Base-by-base conservation (phyloP, 1,139 yeast species). In the Nakaseomyces delphensis region DNA sequence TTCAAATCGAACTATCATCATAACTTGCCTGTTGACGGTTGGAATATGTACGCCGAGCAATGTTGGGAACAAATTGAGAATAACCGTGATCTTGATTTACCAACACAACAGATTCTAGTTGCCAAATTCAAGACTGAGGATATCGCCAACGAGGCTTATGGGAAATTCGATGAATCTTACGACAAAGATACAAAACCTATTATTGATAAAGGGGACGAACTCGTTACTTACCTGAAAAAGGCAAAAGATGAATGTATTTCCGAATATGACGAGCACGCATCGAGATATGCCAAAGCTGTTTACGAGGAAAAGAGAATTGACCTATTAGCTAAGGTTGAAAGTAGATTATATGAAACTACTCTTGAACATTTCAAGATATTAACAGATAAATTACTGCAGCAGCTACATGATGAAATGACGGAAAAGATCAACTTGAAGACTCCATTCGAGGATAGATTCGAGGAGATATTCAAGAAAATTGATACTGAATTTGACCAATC, bases 121-220 rank as follows among this genome's bases (percentile, higher is more conserved):
- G 95, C 98, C 4, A 78, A 91, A 53, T 91, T 86, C 66, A 79
- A 95, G 57, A 91, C 98, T 63, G 95, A 89, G 55, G 98, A 91
- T 61, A 83, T 93, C 42, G 73, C 64, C 10, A 56, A 58, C 43
- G 67, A 60, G 38, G 52, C 63, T 1, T 45, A 61, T 19, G 56
- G 50, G 2, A 44, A 46, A 2, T 62, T 63, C 39, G 39, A 47
- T 10, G 41, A 37, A 3, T 39, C 48, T 3, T 65, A 49, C 38
- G 47, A 50, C 3, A 39, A 49, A 4, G 38, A 48, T 2, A 48
- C 59, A 8, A 45, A 40, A 5, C 19, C 36, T n/a, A 24, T 48
- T 3, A 45, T 48, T 3, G 52, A 59, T 8, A 66, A 68, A 30
- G 68, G 66, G 47, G 59, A 63, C 10, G 65, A 67, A 20, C 50